Conservation (phyloP, 2,329 filamentous ascomycete species). For the Cordyceps cicadae region DNA sequence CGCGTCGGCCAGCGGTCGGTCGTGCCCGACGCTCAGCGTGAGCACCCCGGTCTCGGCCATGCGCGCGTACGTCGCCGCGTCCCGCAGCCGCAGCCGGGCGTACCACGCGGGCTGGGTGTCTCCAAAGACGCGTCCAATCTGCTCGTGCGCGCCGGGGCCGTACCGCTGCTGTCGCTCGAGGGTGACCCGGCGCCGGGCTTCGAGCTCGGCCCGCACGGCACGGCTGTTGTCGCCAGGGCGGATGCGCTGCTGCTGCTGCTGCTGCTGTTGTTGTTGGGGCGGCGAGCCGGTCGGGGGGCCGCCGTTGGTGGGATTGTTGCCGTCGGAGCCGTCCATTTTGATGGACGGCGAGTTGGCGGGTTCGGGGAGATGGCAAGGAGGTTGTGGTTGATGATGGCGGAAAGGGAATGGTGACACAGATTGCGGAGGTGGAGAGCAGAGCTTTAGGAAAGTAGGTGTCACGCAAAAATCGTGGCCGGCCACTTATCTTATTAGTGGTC, state of each 20-base stretch:
- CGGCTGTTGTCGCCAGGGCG: slow-evolving; percentile 13
- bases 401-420: neutral
- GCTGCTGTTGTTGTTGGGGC: neutral
- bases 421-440: neutral
- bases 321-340: slow-evolving; percentile 6
- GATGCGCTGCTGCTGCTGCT: neutral
- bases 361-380: neutral
- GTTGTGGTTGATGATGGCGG: neutral
- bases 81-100: slow-evolving; percentile 23
- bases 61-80: slow-evolving; percentile 20
- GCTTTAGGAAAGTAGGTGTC: slow-evolving; percentile 4
- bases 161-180: slow-evolving; percentile 22
- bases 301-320: neutral
- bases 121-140: slow-evolving; percentile 24
- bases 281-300: neutral
- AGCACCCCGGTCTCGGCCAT: slow-evolving; percentile 22
- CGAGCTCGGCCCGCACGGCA: slow-evolving; percentile 22
- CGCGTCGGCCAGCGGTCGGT: slow-evolving; percentile 26
- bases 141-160: slow-evolving; percentile 23
- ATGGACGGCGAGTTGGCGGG: neutral
- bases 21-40: slow-evolving; percentile 22
- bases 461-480: too few relatives aligned
- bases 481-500: too few relatives aligned
- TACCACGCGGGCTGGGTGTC: slow-evolving; percentile 23
- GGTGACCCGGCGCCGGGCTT: slow-evolving; percentile 25